Evolutionary conservation across 1,139 yeast species (phyloP), one percentile per base, ranked within the genome.

Genomic region (Suhomyces kunorum): DNA sequence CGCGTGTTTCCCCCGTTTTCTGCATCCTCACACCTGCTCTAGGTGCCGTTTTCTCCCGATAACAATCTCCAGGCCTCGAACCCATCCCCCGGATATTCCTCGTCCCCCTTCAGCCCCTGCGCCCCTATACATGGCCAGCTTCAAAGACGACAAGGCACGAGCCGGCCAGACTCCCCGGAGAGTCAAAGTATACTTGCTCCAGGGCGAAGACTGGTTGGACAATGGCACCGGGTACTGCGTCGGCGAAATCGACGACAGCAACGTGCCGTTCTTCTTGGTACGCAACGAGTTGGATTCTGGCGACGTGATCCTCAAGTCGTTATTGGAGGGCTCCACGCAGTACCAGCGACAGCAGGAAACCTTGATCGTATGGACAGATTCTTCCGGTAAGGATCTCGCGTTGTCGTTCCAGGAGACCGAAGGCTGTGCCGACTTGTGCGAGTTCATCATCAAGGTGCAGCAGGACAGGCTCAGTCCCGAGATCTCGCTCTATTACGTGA

Each of bases 261-360:
- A 61, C 32, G 63, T 63, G 19, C 87, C 96, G 2, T 83, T 66
- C 55, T 76, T 90, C 42, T 59, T 83, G 12, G 98, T 92, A 16
- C 71, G 81, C 42, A 83, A 83, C 58, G 98, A 90, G 59, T 64
- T 75, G 17, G 74, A 83, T 48, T 68, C 78, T 2, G 67, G 74
- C 4, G 81, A 83, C 25, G 66, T 81, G 14, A 66, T 92, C 20
- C 66, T 92, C 37, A 76, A 78, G 54, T 80, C 92, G 7, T 72
- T 64, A 42, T 72, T 92, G 17, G 81, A 80, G 51, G 95, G 95
- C 0, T 66, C 78, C 24, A 84, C 83, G 2, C 95, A 87, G 53
- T 90, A 86, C 58, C 98, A 90, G 59, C 76, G 95, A 54, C 97
- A 90, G 57, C 98, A 92, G 58, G 97, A 89, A 47, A 89, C 97